phyloP scores from a whole-genome alignment of 164 flowering plant species.

The Aristolochia contorta region DNA sequence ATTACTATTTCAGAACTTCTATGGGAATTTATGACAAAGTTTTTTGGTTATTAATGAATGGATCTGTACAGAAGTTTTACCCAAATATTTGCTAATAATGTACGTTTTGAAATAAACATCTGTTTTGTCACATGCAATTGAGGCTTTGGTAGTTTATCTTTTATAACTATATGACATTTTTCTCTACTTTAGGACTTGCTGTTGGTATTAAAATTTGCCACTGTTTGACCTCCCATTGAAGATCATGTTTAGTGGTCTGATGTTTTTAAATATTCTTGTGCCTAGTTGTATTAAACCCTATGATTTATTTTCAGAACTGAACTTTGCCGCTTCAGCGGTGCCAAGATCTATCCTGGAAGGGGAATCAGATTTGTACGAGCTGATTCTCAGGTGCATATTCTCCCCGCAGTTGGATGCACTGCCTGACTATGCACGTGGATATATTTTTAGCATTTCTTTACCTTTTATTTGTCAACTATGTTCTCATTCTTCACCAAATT shows the following conservation, averaged over 20 bases:
- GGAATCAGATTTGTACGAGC: slow-evolving; percentile 40
- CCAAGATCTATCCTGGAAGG: slow-evolving; percentile 40
- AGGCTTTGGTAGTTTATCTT: background rate
- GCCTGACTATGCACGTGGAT: no score
- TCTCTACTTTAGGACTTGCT: background rate
- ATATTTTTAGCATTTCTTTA: background rate
- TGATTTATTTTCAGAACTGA: slow-evolving; percentile 29
- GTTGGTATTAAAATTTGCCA: no score
- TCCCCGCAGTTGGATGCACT: no score
- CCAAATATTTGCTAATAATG: no score
- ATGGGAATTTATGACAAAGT: no score
- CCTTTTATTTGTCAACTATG: background rate
- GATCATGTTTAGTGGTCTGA: background rate
- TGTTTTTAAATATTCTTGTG: background rate
- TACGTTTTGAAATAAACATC: no score
- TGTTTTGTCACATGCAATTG: background rate
- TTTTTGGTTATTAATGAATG: no score
- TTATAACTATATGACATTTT: background rate
- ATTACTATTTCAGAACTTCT: no score
- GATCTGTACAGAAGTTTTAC: no score
- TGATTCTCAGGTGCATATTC: slow-evolving; percentile 29
- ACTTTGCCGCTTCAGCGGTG: slow-evolving; percentile 44
- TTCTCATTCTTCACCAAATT: background rate
- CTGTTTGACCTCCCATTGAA: background rate
- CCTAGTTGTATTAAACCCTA: background rate